phyloP scores from a whole-genome alignment of 805 yeast genomes.

The Candida palmyrensis region DNA sequence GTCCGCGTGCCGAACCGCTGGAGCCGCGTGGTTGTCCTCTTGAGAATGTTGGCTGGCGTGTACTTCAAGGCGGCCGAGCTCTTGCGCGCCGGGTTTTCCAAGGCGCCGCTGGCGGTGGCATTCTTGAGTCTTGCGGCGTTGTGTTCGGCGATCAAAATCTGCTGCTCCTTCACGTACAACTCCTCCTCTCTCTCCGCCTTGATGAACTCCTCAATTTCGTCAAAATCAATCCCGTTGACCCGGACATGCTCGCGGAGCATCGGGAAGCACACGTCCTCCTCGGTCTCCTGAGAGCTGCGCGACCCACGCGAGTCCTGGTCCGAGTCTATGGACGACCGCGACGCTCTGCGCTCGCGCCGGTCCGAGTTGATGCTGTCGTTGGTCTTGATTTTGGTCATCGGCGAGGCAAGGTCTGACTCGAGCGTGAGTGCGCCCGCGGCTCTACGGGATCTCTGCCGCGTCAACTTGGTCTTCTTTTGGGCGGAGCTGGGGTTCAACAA shows the following conservation, averaged over 20 bases:
- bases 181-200: conserved; percentile 52
- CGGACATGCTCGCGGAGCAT: conserved; percentile 61
- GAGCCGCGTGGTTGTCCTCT: conserved; percentile 6
- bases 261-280: conserved; percentile 97
- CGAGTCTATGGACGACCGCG: conserved; percentile 44
- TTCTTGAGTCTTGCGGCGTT: conserved; percentile 11
- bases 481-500: conserved; percentile 13
- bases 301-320: conserved; percentile 72
- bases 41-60: conserved; percentile 45
- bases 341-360: conserved; percentile 28
- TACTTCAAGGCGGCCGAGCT: conserved; percentile 49
- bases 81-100: conserved; percentile 6
- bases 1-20: background rate
- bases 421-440: conserved; percentile 8
- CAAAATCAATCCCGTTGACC: conserved; percentile 81
- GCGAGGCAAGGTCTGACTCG: conserved; percentile 22
- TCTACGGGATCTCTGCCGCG: conserved; percentile 3
- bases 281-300: conserved; percentile 82
- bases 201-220: conserved; percentile 81
- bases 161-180: conserved; percentile 17
- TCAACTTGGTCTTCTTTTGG: conserved; percentile 6
- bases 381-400: conserved; percentile 21
- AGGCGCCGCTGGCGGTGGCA: conserved; percentile 8
- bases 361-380: conserved; percentile 19
- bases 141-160: conserved; percentile 19